phyloP scores from a whole-genome alignment of 768 basidiomycete species.

The Lenzites betulinus region DNA sequence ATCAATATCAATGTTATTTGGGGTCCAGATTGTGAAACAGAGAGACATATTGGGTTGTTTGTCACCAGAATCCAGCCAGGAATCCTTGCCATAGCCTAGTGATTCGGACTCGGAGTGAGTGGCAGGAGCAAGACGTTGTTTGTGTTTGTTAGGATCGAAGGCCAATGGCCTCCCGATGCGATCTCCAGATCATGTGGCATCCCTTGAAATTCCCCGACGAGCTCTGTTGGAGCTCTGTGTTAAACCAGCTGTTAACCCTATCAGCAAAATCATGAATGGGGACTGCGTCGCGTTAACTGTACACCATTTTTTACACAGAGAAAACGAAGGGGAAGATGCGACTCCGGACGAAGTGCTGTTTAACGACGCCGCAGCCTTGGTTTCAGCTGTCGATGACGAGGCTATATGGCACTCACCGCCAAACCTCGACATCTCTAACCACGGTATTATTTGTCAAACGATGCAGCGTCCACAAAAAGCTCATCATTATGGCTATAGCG shows the following conservation, averaged over 20 bases:
- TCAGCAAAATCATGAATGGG: not conserved
- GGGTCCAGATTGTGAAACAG: too few relatives aligned
- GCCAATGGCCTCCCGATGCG: too few relatives aligned
- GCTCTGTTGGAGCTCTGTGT: not conserved
- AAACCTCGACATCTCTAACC: not conserved
- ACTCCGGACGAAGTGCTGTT: not conserved
- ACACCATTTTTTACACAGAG: not conserved
- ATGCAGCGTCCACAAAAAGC: conserved; percentile 1
- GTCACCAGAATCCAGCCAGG: too few relatives aligned
- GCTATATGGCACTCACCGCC: not conserved
- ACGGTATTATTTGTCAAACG: not conserved
- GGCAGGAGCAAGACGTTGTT: too few relatives aligned
- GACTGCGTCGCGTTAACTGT: not conserved
- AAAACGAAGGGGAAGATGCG: not conserved
- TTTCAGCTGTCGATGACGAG: not conserved
- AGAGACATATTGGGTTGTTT: too few relatives aligned
- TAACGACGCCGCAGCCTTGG: not conserved
- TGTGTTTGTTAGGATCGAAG: too few relatives aligned
- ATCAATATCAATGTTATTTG: too few relatives aligned
- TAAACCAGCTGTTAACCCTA: too few relatives aligned
- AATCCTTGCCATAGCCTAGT: too few relatives aligned
- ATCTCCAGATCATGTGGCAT: not conserved
- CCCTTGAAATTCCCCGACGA: not conserved
- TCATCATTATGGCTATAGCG: not conserved
- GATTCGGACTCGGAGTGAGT: too few relatives aligned